Evolutionary conservation across 1,284 basidiomycete species (phyloP).

Genomic region (Fistulina hepatica): DNA sequence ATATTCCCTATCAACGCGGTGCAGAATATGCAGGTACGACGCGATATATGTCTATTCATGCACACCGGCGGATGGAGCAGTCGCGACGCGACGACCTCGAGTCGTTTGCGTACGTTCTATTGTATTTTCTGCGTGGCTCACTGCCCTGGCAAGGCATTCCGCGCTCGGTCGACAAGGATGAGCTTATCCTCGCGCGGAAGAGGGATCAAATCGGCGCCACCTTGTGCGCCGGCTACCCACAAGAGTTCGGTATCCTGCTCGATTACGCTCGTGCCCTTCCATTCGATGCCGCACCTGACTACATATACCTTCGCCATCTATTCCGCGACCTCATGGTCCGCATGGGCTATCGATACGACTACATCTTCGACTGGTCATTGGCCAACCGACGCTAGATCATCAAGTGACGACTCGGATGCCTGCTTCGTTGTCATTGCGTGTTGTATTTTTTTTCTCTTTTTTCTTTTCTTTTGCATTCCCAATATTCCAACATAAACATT

Average conservation of each 20-base stretch:
- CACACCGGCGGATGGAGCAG: constrained; percentile 55
- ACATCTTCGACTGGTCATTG: constrained; percentile 98
- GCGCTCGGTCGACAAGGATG: constrained; percentile 45
- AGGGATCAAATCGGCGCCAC: neutral
- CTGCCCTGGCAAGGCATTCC: constrained; percentile 48
- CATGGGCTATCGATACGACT: constrained; percentile 96
- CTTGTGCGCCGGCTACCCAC: constrained; percentile 2
- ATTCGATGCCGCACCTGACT: constrained; percentile 53
- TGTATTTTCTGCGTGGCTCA: constrained; percentile 52
- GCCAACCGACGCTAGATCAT: too few species aligned
- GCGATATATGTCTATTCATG: constrained; percentile 62
- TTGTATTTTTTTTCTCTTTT: too few species aligned
- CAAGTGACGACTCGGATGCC: too few species aligned
- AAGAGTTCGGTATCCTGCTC: constrained; percentile 33
- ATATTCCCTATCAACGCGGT: constrained; percentile 62
- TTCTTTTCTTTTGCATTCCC: too few species aligned
- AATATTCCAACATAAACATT: too few species aligned
- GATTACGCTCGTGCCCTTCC: constrained; percentile 50
- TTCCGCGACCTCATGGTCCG: constrained; percentile 87
- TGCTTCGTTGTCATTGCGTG: too few species aligned
- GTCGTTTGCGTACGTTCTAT: constrained; percentile 51
- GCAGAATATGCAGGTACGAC: constrained; percentile 43
- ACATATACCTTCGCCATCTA: constrained; percentile 49
- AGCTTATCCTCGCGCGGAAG: constrained; percentile 4
- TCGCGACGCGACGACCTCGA: constrained; percentile 53